Evolutionary conservation across 2,329 filamentous ascomycete genomes (phyloP), one percentile per base, ranked within the genome.

Genomic region (Grosmannia huntii): DNA sequence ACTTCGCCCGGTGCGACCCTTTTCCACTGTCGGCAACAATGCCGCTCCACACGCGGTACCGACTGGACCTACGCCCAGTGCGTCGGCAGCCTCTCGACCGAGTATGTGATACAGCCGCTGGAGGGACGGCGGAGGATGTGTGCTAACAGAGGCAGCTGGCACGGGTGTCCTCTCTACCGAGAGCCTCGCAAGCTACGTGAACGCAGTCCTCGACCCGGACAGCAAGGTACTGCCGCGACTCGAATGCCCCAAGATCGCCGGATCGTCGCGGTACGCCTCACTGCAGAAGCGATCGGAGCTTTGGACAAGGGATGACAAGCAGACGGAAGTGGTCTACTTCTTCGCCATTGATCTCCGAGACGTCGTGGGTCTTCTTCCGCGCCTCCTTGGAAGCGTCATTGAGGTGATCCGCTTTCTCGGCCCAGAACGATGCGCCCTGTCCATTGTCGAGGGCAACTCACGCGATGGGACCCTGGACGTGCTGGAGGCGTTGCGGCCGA

Each of bases 361-460:
- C 58, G 71, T 71, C 56, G 63, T 71, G 2, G 52, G 65, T 0
- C 62, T 82, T 3, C 72, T 83, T 7, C 75, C 78, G 0, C 73
- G 76, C 1, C 69, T 83, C 1, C 63, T 83, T 12, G 75, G 78
- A 1, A 77, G 75, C 31, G 70, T 83, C 11, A 60, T 83, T 11
- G 62, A 62, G 33, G 49, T 50, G 0, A 60, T 63, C 31, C 56
- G 51, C 7, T 62, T 60, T 7, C 28, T 83, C 0, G 78, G 80
- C 0, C 73, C 76, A 0, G 61, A 73, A 12, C 70, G 71, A 57
- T 83, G 78, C 62, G 76, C 73, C 0, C 67, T 83, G 1, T 81
- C 78, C 1, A 75, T 83, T 25, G 72, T 83, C 14, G 80, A 82
- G 61, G 79, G 80, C 14, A 72, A 77, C 63, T 82, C 79, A 0